These are phyloP conservation scores for Diaporthe citriasiana DNA, from an alignment of 2,329 filamentous ascomycete species.

Conservation along the genomic window DNA sequence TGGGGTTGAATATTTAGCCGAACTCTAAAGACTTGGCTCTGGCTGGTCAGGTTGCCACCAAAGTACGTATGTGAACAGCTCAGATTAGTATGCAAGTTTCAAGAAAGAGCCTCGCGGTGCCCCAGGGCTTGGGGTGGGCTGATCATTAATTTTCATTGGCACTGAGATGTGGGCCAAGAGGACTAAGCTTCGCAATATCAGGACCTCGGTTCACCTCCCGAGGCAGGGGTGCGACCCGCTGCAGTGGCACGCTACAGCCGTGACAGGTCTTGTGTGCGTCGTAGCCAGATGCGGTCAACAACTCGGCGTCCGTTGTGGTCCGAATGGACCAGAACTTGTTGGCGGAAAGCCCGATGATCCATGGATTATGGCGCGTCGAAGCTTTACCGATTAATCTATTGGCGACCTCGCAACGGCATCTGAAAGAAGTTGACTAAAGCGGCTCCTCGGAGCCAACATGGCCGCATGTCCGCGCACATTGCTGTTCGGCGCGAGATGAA, in stretches of 20 bases:
- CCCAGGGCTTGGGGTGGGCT: not conserved
- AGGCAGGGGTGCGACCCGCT: not conserved
- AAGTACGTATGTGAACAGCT: not conserved
- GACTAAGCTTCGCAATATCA: slow-evolving; percentile 25
- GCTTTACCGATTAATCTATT: slow-evolving; percentile 17
- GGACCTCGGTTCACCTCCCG: slow-evolving; percentile 13
- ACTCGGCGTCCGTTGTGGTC: not conserved
- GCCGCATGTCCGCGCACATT: not conserved
- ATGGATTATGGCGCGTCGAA: not conserved
- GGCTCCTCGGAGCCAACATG: slow-evolving; percentile 5
- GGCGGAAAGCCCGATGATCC: slow-evolving; percentile 1
- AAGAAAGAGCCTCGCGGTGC: not conserved
- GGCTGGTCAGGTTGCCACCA: not conserved
- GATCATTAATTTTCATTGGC: slow-evolving; percentile 2
- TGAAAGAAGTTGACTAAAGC: slow-evolving; percentile 7
- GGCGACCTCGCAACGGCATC: slow-evolving; percentile 8
- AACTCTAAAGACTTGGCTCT: not conserved
- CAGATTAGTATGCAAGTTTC: not conserved
- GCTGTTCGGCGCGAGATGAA: slow-evolving; percentile 26
- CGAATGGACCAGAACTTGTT: not conserved
- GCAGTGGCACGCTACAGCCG: not conserved
- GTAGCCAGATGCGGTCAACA: not conserved
- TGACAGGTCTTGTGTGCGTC: not conserved
- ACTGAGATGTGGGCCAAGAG: not conserved
- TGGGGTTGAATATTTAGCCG: not conserved